A percentile compares a stretch with the other conserved stretches of the same genome.
Evolutionary conservation across 441 rosid species (phyloP).

Genomic region (Gossypium aridum): DNA sequence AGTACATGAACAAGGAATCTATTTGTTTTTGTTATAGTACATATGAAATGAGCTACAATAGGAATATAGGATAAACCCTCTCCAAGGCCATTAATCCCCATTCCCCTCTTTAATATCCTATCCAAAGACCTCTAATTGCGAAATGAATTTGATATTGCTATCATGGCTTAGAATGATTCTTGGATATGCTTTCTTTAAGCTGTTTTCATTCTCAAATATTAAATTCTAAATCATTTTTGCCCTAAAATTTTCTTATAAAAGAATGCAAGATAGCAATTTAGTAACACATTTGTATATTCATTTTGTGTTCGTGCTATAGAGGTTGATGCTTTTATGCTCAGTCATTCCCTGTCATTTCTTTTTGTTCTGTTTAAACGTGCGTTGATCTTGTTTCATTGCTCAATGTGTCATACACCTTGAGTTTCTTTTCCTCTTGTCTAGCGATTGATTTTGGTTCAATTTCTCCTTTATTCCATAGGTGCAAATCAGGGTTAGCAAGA

Average conservation of each 20-base stretch:
- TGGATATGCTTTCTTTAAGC: not conserved
- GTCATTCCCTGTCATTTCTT: too few relatives aligned
- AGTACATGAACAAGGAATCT: not conserved
- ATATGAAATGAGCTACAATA: not conserved
- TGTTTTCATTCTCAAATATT: not conserved
- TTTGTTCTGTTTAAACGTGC: not conserved
- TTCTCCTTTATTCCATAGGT: conserved; percentile 43
- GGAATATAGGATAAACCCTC: not conserved
- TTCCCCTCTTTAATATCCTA: not conserved
- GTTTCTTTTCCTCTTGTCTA: not conserved
- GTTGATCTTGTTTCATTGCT: not conserved
- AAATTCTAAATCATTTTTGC: not conserved
- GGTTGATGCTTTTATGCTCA: too few relatives aligned
- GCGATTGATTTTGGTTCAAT: not conserved
- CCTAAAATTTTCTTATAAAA: not conserved
- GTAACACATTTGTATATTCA: not conserved
- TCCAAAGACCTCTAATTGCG: not conserved
- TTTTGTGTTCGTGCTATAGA: not conserved
- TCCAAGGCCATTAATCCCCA: not conserved
- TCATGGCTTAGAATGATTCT: not conserved
- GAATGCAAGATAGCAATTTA: not conserved
- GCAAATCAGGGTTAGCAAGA: conserved; percentile 90
- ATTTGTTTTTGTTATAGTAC: not conserved
- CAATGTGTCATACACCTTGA: not conserved
- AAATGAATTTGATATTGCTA: not conserved